A percentile compares a stretch with the other conserved stretches of the same genome.
Evolutionary conservation across 208 protist species (phyloP).

Genomic region (Herpetomonas tarakana): DNA sequence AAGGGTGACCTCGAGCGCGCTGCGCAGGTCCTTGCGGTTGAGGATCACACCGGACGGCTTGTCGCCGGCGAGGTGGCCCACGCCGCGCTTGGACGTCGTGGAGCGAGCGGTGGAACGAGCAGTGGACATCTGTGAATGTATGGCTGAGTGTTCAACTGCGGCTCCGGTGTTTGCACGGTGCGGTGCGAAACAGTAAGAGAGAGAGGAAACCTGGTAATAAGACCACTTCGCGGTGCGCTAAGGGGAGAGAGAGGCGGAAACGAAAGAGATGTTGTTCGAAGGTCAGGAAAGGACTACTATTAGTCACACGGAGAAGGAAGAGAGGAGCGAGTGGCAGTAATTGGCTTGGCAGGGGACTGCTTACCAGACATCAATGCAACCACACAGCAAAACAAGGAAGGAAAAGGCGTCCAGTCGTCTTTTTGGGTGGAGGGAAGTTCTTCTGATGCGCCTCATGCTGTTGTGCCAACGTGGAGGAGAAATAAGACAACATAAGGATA

Average conservation of each 20-base stretch:
- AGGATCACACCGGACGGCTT: slow-evolving; percentile 71
- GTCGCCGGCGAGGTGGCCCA: slow-evolving; percentile 41
- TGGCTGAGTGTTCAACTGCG: neutral
- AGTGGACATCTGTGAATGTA: neutral
- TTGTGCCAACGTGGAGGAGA: no score
- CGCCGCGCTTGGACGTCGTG: slow-evolving; percentile 32
- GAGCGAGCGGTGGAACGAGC: slow-evolving; percentile 15
- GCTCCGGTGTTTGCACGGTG: no score
- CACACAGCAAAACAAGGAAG: no score
- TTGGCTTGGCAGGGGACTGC: no score
- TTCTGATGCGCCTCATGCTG: no score
- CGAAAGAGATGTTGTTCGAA: neutral
- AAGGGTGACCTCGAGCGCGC: slow-evolving; percentile 65
- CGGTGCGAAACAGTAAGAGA: neutral
- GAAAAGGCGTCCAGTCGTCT: no score
- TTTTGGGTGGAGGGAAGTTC: no score
- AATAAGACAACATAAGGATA: no score
- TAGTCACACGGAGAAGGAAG: no score
- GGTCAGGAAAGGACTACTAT: neutral
- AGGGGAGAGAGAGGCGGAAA: neutral
- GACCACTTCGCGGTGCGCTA: no score
- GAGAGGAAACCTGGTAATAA: neutral
- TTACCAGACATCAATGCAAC: no score
- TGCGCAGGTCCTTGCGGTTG: slow-evolving; percentile 86
- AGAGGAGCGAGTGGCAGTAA: no score